These are phyloP conservation scores for Erysimum cheiri DNA, from an alignment of 441 rosid species.

Conservation along the genomic window DNA sequence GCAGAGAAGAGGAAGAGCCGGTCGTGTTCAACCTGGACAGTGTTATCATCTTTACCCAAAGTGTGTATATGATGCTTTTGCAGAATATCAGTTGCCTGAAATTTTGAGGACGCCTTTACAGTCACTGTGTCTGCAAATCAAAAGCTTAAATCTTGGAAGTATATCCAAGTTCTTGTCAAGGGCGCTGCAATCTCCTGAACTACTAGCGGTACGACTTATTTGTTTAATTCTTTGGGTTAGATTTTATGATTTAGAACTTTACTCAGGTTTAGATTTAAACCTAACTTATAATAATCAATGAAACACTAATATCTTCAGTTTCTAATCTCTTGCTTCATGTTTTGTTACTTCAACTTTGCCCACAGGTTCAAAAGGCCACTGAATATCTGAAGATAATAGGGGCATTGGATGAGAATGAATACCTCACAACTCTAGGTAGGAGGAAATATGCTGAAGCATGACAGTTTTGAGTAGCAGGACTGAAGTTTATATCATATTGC, in stretches of 20 bases:
- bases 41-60: conserved; percentile 90
- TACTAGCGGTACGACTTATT: conserved; percentile 63
- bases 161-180: conserved; percentile 79
- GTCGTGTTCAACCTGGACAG: conserved; percentile 93
- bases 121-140: conserved; percentile 92
- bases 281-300: conserved; percentile 1
- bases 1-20: conserved; percentile 96
- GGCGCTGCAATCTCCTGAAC: conserved; percentile 93
- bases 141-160: conserved; percentile 82
- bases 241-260: conserved; percentile 18
- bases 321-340: conserved; percentile 2
- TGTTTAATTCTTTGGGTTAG: conserved; percentile 20
- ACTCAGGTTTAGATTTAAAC: conserved; percentile 21
- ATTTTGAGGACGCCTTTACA: conserved; percentile 93
- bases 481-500: conserved; percentile 27
- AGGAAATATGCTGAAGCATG: conserved; percentile 14
- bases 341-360: conserved; percentile 18
- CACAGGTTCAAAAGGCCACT: conserved; percentile 88
- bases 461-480: conserved; percentile 33
- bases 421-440: conserved; percentile 79
- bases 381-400: conserved; percentile 86
- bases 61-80: conserved; percentile 82
- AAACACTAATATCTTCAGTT: conserved; percentile 19
- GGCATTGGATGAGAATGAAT: conserved; percentile 81
- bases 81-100: conserved; percentile 93